These are phyloP conservation scores for Pythium angustatum DNA, from an alignment of 352 stramenopile genomes.

Conservation along the genomic window DNA sequence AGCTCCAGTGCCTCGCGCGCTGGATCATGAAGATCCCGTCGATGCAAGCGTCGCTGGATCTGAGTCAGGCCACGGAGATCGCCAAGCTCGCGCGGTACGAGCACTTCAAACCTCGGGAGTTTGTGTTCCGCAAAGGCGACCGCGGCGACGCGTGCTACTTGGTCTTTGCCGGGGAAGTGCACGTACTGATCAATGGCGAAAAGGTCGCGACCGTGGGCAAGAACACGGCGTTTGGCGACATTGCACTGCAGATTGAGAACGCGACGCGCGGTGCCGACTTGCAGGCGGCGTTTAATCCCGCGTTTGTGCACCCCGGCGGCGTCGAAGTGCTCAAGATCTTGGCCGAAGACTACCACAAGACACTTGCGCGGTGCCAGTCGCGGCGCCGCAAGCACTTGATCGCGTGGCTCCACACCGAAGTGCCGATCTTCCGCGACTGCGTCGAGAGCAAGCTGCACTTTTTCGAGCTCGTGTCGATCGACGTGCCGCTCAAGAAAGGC, in stretches of 20 bases:
- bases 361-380: constrained; percentile 60
- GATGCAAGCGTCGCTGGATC: constrained; percentile 64
- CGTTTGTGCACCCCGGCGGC: constrained; percentile 19
- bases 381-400: constrained; percentile 65
- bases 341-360: constrained; percentile 75
- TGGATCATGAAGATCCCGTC: constrained; percentile 81
- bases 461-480: constrained; percentile 76
- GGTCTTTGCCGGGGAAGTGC: constrained; percentile 57
- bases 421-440: constrained; percentile 67
- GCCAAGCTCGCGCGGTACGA: constrained; percentile 62
- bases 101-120: constrained; percentile 49
- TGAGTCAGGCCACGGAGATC: constrained; percentile 70
- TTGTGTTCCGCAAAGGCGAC: constrained; percentile 65
- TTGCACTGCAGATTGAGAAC: constrained; percentile 71
- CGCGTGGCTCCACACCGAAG: constrained; percentile 67
- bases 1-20: constrained; percentile 67
- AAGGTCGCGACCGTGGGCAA: constrained; percentile 58
- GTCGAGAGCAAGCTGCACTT: constrained; percentile 78
- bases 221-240: constrained; percentile 69
- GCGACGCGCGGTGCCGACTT: constrained; percentile 71
- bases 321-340: constrained; percentile 69
- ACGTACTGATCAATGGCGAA: constrained; percentile 64
- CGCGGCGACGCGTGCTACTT: constrained; percentile 69
- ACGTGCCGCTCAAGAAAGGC: constrained; percentile 58
- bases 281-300: constrained; percentile 32